Conservation (phyloP, 169 alveolate genomes). For the Plasmodium falciparum region DNA sequence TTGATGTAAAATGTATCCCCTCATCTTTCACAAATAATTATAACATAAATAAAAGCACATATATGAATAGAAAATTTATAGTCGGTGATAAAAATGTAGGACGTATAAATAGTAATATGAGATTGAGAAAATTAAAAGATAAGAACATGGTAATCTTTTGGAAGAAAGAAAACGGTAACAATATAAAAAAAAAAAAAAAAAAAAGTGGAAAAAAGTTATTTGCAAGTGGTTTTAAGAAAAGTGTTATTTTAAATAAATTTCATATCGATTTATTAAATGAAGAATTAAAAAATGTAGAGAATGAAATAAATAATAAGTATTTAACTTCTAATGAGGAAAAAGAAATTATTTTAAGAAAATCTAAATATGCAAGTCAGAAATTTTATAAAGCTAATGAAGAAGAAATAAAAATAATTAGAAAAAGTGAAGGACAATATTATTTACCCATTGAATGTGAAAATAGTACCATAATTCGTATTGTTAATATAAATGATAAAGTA, state of each 20-base stretch:
- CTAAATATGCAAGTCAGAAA: slow-evolving; percentile 80
- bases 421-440: slow-evolving; percentile 78
- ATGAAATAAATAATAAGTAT: slow-evolving; percentile 38
- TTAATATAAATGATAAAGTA: slow-evolving; percentile 81
- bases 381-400: slow-evolving; percentile 78
- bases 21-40: background rate
- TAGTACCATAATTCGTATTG: slow-evolving; percentile 86
- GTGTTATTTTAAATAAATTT: background rate
- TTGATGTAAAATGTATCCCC: slow-evolving; percentile 13
- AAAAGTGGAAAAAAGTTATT: background rate
- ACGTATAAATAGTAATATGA: background rate
- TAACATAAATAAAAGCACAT: slow-evolving; percentile 3
- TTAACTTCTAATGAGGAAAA: slow-evolving; percentile 14
- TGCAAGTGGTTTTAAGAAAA: slow-evolving; percentile 5
- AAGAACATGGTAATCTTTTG: slow-evolving; percentile 4
- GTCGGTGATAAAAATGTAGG: slow-evolving; percentile 4
- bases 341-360: slow-evolving; percentile 24
- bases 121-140: no score
- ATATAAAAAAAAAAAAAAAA: slow-evolving; percentile 25
- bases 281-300: slow-evolving; percentile 59
- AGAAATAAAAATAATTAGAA: slow-evolving; percentile 77
- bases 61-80: slow-evolving; percentile 12
- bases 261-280: slow-evolving; percentile 65
- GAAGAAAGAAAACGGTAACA: slow-evolving; percentile 15
- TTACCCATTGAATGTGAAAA: slow-evolving; percentile 87